phyloP scores from a whole-genome alignment of 169 alveolate species.

The Plasmodium vinckei region DNA sequence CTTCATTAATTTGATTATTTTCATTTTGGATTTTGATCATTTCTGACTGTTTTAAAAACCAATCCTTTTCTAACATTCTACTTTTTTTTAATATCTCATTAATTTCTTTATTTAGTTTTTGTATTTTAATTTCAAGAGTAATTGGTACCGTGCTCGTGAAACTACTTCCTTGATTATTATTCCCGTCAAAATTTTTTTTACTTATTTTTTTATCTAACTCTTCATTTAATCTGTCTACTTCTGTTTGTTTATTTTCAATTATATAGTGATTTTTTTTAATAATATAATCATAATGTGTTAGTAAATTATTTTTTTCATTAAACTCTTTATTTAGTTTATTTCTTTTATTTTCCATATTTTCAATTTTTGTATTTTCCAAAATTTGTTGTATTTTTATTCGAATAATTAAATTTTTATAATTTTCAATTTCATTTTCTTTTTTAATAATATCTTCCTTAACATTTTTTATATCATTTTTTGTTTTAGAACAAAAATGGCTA shows the following conservation, averaged over 20 bases:
- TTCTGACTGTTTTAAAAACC: slow-evolving; percentile 73
- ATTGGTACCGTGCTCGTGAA: slow-evolving; percentile 1
- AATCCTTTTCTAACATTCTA: slow-evolving; percentile 54
- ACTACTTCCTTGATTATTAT: background rate
- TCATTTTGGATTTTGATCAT: slow-evolving; percentile 74
- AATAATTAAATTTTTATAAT: slow-evolving; percentile 61
- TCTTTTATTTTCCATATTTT: slow-evolving; percentile 58
- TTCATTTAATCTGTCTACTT: slow-evolving; percentile 66
- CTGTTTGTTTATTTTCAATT: slow-evolving; percentile 62
- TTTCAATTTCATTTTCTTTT: slow-evolving; percentile 74
- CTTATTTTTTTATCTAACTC: slow-evolving; percentile 50
- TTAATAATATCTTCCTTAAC: slow-evolving; percentile 57
- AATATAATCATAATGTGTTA: slow-evolving; percentile 16
- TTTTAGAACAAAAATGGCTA: slow-evolving; percentile 27
- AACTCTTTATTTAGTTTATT: slow-evolving; percentile 36
- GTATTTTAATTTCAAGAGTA: slow-evolving; percentile 52
- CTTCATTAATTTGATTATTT: slow-evolving; percentile 51
- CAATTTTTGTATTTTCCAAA: slow-evolving; percentile 57
- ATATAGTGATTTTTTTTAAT: slow-evolving; percentile 56
- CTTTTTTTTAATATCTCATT: slow-evolving; percentile 30
- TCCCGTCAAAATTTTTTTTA: slow-evolving; percentile 21
- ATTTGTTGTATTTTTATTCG: slow-evolving; percentile 71
- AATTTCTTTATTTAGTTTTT: slow-evolving; percentile 56
- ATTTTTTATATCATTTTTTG: slow-evolving; percentile 21
- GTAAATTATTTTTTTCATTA: slow-evolving; percentile 34